phyloP scores from a whole-genome alignment of 1,139 yeast genomes.

The Protomyces inouyei region DNA sequence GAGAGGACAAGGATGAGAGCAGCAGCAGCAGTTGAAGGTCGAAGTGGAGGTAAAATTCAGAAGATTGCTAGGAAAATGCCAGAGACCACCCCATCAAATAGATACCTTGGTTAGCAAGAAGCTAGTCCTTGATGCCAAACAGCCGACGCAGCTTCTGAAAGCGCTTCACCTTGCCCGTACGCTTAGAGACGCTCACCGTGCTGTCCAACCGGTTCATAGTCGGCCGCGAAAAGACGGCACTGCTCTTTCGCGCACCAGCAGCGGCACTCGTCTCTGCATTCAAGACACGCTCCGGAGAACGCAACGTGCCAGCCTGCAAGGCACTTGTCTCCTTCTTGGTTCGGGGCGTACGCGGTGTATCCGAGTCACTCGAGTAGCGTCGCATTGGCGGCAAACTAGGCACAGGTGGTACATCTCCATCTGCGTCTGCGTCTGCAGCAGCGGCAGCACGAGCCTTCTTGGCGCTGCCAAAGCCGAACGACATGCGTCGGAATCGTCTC shows the following conservation, averaged over 20 bases:
- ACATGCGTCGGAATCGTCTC: constrained; percentile 14
- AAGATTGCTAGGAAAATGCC: too few species aligned
- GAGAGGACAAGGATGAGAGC: background rate
- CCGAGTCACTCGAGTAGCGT: constrained; percentile 14
- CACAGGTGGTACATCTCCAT: constrained; percentile 13
- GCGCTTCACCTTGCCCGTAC: constrained; percentile 25
- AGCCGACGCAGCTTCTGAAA: constrained; percentile 19
- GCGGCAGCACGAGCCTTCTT: background rate
- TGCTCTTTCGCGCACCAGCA: background rate
- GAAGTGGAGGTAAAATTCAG: too few species aligned
- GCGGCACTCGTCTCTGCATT: background rate
- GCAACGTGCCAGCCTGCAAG: constrained; percentile 14
- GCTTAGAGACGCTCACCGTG: background rate
- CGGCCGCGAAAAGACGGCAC: background rate
- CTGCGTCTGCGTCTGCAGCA: background rate
- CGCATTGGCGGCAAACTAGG: background rate
- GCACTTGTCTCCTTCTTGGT: background rate
- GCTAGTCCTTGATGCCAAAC: constrained; percentile 9
- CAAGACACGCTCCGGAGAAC: background rate
- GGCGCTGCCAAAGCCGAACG: constrained; percentile 14
- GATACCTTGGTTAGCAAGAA: background rate
- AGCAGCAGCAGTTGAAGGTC: background rate
- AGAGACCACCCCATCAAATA: too few species aligned
- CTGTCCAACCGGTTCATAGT: background rate
- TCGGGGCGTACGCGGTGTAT: background rate